A percentile compares a stretch with the other conserved stretches of the same genome.
These are phyloP conservation scores for Cadophora malorum DNA, from an alignment of 2,329 filamentous ascomycete species.

Conservation along the genomic window DNA sequence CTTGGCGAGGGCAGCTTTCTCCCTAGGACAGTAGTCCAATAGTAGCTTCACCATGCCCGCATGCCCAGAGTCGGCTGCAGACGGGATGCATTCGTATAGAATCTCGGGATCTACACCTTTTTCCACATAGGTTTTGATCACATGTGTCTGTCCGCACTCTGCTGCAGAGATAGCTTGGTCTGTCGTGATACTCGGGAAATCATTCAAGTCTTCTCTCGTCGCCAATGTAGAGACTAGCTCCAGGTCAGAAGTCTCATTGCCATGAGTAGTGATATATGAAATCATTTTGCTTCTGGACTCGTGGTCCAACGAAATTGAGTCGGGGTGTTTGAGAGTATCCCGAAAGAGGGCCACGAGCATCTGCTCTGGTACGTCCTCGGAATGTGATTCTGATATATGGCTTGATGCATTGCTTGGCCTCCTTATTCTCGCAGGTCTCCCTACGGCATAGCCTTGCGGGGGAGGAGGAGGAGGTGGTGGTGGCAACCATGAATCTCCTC, in stretches of 20 bases:
- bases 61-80: conserved; percentile 14
- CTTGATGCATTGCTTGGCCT: not conserved
- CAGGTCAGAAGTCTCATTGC: not conserved
- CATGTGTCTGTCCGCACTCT: conserved; percentile 20
- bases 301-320: conserved; percentile 5
- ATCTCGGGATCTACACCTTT: conserved; percentile 13
- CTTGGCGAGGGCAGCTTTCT: not conserved
- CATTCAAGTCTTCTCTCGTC: conserved; percentile 1
- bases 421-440: not conserved
- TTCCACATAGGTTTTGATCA: conserved; percentile 18
- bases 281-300: conserved; percentile 22
- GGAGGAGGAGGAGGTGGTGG: not conserved
- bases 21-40: conserved; percentile 18
- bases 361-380: not conserved
- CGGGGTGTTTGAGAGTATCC: conserved; percentile 10
- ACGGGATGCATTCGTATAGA: conserved; percentile 19
- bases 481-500: not conserved
- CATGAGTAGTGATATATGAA: conserved; percentile 18
- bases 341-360: conserved; percentile 16
- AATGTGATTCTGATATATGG: not conserved
- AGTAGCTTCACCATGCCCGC: conserved; percentile 18
- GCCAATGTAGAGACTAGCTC: not conserved
- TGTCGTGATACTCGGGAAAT: not conserved
- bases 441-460: not conserved
- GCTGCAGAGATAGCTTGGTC: conserved; percentile 12